Conservation (phyloP, 202 grass and related monocot species). For the Panicum virgatum region DNA sequence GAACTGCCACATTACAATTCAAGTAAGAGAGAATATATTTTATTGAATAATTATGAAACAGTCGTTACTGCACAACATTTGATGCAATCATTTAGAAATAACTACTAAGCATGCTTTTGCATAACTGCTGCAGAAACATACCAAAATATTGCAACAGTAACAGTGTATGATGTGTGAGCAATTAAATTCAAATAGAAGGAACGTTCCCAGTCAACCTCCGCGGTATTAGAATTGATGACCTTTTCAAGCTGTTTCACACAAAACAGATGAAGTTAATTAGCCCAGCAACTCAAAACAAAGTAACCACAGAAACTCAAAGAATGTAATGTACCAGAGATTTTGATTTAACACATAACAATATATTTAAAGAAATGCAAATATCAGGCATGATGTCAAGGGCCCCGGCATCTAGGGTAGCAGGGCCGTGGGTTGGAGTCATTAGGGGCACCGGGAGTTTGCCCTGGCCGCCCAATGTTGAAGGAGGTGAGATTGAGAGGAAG, state of each 20-base stretch:
- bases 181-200: slow-evolving; percentile 94
- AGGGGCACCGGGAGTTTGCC: too few relatives aligned
- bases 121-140: slow-evolving; percentile 34
- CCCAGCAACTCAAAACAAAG: slow-evolving; percentile 4
- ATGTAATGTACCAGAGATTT: neutral
- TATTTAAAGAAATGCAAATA: slow-evolving; percentile 8
- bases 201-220: slow-evolving; percentile 74
- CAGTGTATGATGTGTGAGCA: slow-evolving; percentile 76
- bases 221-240: slow-evolving; percentile 51
- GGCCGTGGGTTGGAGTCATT: too few relatives aligned
- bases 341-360: neutral
- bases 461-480: too few relatives aligned
- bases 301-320: slow-evolving; percentile 7
- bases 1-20: neutral
- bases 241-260: slow-evolving; percentile 67
- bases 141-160: slow-evolving; percentile 93
- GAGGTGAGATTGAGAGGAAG: too few relatives aligned
- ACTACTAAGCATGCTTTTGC: neutral
- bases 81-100: neutral
- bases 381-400: too few relatives aligned
- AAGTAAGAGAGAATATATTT: neutral
- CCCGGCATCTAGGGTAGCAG: too few relatives aligned
- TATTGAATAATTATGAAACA: neutral
- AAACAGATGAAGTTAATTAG: slow-evolving; percentile 38
- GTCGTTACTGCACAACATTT: slow-evolving; percentile 19